These are phyloP conservation scores for Tetrapisispora iriomotensis DNA, from an alignment of 805 yeast species.

Conservation along the genomic window DNA sequence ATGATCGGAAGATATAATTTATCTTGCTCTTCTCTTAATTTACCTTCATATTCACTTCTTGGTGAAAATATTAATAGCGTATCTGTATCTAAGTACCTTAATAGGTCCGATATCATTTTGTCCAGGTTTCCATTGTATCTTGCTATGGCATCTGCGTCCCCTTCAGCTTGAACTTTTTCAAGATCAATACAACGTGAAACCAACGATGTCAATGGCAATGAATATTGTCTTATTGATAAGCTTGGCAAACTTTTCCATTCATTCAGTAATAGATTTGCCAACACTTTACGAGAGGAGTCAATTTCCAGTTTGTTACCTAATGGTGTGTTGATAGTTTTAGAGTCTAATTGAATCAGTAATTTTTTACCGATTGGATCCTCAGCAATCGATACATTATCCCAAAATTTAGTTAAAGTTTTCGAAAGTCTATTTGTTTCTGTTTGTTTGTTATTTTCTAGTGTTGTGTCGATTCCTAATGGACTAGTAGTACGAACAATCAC, in stretches of 20 bases:
- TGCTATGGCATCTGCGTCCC: conserved; percentile 39
- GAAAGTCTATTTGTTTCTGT: conserved; percentile 63
- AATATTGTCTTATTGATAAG: conserved; percentile 42
- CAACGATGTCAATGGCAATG: conserved; percentile 76
- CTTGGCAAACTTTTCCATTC: conserved; percentile 79
- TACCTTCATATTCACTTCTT: conserved; percentile 69
- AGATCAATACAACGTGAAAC: conserved; percentile 83
- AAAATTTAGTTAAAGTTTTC: conserved; percentile 62
- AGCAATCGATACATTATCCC: conserved; percentile 56
- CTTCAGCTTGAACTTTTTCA: conserved; percentile 30
- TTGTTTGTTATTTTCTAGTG: conserved; percentile 42
- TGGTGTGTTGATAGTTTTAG: conserved; percentile 75
- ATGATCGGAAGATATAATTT: conserved; percentile 68
- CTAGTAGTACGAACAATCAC: conserved; percentile 1
- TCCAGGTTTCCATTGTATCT: conserved; percentile 52
- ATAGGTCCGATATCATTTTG: conserved; percentile 47
- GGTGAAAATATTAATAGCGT: conserved; percentile 85
- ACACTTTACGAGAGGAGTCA: conserved; percentile 45
- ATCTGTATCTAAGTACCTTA: conserved; percentile 89
- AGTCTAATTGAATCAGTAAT: conserved; percentile 55
- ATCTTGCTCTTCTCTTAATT: conserved; percentile 69
- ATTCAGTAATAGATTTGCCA: conserved; percentile 69
- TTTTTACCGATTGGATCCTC: conserved; percentile 26
- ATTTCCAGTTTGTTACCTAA: conserved; percentile 59
- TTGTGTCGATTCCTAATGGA: conserved; percentile 25